phyloP scores from a whole-genome alignment of 1,284 basidiomycete genomes.

The Neonothopanus nambi region DNA sequence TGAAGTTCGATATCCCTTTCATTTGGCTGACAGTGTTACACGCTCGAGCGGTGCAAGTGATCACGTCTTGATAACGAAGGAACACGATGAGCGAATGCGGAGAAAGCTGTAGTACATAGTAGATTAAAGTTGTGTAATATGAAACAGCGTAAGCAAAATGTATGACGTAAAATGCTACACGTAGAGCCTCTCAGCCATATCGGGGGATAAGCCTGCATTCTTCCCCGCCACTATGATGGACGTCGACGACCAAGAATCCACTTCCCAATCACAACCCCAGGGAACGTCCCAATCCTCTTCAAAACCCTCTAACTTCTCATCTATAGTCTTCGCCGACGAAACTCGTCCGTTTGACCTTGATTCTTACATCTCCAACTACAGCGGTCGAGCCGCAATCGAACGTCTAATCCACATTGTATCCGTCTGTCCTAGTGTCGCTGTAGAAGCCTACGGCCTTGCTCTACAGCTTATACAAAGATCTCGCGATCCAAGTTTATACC shows the following conservation, averaged over 20 bases:
- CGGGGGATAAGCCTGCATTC: not conserved
- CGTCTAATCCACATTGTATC: conserved; percentile 67
- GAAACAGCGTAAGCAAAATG: too few relatives aligned
- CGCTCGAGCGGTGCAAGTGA: not conserved
- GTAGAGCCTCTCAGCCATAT: too few relatives aligned
- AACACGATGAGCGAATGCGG: not conserved
- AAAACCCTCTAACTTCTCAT: too few relatives aligned
- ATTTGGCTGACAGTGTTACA: not conserved
- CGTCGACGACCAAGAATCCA: conserved; percentile 11
- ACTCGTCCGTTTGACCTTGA: conserved; percentile 20
- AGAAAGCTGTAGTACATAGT: too few relatives aligned
- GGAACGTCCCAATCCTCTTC: not conserved
- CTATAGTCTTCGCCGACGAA: conserved; percentile 17
- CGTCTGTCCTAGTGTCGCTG: conserved; percentile 64
- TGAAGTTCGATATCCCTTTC: conserved; percentile 7
- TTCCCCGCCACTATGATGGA: conserved; percentile 10
- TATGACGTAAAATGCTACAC: too few relatives aligned
- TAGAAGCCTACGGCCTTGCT: conserved; percentile 66
- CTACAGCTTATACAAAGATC: conserved; percentile 60
- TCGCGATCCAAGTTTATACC: conserved; percentile 62
- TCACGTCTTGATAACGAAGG: not conserved
- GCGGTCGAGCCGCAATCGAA: conserved; percentile 66
- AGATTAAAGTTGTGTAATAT: too few relatives aligned
- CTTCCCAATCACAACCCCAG: not conserved
- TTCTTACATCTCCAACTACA: conserved; percentile 33